A percentile compares a stretch with the other conserved stretches of the same genome.
Conservation (phyloP, 306 rosid species). For the Rosa chinensis region DNA sequence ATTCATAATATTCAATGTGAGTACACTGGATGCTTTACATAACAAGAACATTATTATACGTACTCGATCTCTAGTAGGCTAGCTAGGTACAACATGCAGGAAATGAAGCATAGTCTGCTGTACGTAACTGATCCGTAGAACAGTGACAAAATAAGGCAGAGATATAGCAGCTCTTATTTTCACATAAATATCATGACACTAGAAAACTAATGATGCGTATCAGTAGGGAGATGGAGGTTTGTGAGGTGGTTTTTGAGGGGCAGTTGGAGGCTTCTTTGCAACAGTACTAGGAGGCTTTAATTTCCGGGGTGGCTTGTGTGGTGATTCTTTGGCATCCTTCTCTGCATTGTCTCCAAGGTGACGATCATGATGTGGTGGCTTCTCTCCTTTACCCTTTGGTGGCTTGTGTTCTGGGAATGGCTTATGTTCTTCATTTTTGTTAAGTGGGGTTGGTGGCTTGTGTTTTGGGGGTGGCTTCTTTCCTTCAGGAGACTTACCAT, state of each 20-base stretch:
- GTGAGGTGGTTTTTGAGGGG: constrained; percentile 14
- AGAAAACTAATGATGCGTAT: not conserved
- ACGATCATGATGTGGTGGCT: constrained; percentile 4
- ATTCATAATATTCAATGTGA: not conserved
- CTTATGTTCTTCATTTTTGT: constrained; percentile 1
- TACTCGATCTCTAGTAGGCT: not conserved
- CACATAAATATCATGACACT: not conserved
- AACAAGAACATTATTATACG: not conserved
- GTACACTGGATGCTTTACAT: not conserved
- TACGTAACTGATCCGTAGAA: not conserved
- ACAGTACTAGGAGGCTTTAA: constrained; percentile 2
- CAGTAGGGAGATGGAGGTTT: not conserved
- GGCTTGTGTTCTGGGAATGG: not conserved
- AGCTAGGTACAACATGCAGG: not conserved
- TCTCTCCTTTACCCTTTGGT: constrained; percentile 7
- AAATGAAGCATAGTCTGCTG: not conserved
- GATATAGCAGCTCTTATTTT: not conserved
- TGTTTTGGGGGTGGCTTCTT: constrained; percentile 13
- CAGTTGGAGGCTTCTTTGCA: not conserved
- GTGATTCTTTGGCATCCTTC: not conserved
- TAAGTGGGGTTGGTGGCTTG: constrained; percentile 10
- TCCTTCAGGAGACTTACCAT: constrained; percentile 3
- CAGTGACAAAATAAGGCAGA: not conserved
- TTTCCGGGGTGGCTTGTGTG: constrained; percentile 12
- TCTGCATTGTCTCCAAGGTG: not conserved